Evolutionary conservation across 345 rosid species (phyloP).

Genomic region (Erodium maritimum): DNA sequence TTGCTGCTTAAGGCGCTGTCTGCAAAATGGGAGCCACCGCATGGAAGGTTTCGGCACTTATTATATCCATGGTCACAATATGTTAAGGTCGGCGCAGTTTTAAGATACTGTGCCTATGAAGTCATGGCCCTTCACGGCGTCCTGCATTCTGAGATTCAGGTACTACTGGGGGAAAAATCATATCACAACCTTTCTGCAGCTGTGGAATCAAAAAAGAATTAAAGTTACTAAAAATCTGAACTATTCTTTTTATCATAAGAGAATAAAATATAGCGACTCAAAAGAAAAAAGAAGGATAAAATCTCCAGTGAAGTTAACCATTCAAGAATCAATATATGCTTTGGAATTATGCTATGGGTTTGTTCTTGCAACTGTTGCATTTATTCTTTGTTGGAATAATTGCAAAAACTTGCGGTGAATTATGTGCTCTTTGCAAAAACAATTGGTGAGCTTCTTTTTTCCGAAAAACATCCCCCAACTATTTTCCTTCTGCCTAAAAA

Average conservation of each 20-base stretch:
- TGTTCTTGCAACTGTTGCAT: not conserved
- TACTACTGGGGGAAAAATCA: constrained; percentile 8
- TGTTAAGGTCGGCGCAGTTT: constrained; percentile 54
- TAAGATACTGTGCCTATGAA: constrained; percentile 50
- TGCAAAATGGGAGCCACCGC: constrained; percentile 71
- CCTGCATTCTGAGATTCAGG: constrained; percentile 63
- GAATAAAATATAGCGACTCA: no score
- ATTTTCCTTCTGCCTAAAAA: no score
- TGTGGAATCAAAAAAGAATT: no score
- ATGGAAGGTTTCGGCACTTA: constrained; percentile 50
- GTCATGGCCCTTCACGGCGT: constrained; percentile 73
- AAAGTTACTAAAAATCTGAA: no score
- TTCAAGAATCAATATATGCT: no score
- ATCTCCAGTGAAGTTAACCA: not conserved
- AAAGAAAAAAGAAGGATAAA: not conserved
- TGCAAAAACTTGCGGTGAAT: no score
- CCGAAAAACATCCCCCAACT: no score
- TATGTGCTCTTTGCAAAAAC: no score
- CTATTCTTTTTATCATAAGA: no score
- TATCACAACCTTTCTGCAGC: no score
- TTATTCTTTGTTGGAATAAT: not conserved
- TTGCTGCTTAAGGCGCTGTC: constrained; percentile 28
- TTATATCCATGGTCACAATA: constrained; percentile 63
- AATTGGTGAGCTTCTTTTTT: no score
- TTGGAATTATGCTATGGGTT: not conserved